A percentile compares a stretch with the other conserved stretches of the same genome.
These are phyloP conservation scores for Xylaria sp. DNA, from an alignment of 2,329 filamentous ascomycete genomes.

Conservation along the genomic window DNA sequence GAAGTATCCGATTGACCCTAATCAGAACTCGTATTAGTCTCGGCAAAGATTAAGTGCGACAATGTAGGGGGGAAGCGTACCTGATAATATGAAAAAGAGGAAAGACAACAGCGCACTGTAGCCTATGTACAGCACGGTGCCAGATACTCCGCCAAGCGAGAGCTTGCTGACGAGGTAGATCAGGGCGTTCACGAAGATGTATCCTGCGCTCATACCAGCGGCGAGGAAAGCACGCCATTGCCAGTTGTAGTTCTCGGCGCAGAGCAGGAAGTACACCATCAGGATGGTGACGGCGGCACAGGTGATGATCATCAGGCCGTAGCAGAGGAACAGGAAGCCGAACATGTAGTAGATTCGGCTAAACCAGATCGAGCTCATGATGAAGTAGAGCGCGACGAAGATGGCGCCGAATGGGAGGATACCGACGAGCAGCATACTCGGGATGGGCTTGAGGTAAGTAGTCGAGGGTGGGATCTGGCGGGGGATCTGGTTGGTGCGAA, in stretches of 20 bases:
- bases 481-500: conserved; percentile 96
- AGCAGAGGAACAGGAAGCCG: conserved; percentile 97
- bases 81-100: conserved; percentile 90
- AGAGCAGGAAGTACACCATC: conserved; percentile 95
- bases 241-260: conserved; percentile 98
- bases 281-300: conserved; percentile 90
- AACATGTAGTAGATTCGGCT: conserved; percentile 99
- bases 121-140: conserved; percentile 88
- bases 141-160: conserved; percentile 81
- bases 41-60: neutral
- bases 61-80: conserved; percentile 58
- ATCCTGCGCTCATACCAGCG: conserved; percentile 86
- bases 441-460: conserved; percentile 83
- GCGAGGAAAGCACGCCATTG: conserved; percentile 96
- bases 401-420: conserved; percentile 95
- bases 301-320: conserved; percentile 95
- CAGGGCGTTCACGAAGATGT: conserved; percentile 90
- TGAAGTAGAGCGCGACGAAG: conserved; percentile 98
- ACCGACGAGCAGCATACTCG: conserved; percentile 90
- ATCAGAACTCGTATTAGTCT: conserved; percentile 20
- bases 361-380: conserved; percentile 99
- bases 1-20: conserved; percentile 94
- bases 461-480: conserved; percentile 88
- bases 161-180: conserved; percentile 91
- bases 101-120: conserved; percentile 91